Evolutionary conservation across 2,329 filamentous ascomycete species (phyloP).

Genomic region (Nothophoma quercina): DNA sequence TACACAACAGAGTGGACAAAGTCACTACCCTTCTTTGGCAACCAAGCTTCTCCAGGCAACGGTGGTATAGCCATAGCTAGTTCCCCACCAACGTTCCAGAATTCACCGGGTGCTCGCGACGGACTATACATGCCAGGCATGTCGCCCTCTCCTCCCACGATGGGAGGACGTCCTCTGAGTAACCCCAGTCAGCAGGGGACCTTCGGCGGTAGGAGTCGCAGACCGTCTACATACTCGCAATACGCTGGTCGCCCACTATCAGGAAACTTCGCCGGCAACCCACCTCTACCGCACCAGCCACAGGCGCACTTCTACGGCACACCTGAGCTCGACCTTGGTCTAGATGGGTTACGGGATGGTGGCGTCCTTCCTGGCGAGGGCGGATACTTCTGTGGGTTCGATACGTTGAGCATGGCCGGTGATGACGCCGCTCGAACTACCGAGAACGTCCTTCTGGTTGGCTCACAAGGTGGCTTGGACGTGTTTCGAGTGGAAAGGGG

Average conservation of each 20-base stretch:
- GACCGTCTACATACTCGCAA: slow-evolving; percentile 63
- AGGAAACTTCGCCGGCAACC: slow-evolving; percentile 58
- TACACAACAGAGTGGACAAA: slow-evolving; percentile 58
- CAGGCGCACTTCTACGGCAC: slow-evolving; percentile 80
- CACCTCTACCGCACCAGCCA: slow-evolving; percentile 76
- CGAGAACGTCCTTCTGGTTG: slow-evolving; percentile 76
- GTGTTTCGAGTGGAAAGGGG: slow-evolving; percentile 76
- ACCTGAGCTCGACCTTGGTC: slow-evolving; percentile 72
- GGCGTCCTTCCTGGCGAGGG: slow-evolving; percentile 69
- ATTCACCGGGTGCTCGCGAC: slow-evolving; percentile 43
- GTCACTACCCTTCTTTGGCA: slow-evolving; percentile 52
- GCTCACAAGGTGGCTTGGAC: slow-evolving; percentile 81
- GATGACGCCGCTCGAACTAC: slow-evolving; percentile 52
- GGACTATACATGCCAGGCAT: slow-evolving; percentile 47
- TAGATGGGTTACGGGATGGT: slow-evolving; percentile 56
- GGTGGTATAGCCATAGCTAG: slow-evolving; percentile 55
- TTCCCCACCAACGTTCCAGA: slow-evolving; percentile 53
- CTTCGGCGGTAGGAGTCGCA: slow-evolving; percentile 53
- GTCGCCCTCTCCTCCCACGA: slow-evolving; percentile 46
- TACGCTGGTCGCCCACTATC: slow-evolving; percentile 52
- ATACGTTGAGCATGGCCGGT: slow-evolving; percentile 65
- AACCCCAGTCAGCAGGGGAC: slow-evolving; percentile 55
- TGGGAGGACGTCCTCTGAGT: slow-evolving; percentile 52
- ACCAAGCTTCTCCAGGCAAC: slow-evolving; percentile 49
- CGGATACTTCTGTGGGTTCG: slow-evolving; percentile 83